A percentile compares a stretch with the other conserved stretches of the same genome.
Evolutionary conservation across 2,329 filamentous ascomycete species (phyloP).

Genomic region (Ceratocystis diversiconidia): DNA sequence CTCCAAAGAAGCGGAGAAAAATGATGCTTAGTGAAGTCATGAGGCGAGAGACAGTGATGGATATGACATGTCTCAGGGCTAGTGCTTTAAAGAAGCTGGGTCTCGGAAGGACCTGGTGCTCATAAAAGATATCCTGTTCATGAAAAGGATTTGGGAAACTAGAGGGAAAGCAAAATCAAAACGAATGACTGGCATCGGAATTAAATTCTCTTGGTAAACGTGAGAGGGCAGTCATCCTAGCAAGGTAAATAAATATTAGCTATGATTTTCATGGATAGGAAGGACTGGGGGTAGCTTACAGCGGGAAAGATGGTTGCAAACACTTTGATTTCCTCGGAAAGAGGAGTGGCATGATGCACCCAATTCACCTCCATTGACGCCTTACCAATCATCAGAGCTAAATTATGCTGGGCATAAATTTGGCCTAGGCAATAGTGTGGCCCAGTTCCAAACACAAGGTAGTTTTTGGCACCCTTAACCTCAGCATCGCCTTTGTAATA

Average conservation of each 20-base stretch:
- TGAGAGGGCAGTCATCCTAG: conserved; percentile 71
- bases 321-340: conserved; percentile 90
- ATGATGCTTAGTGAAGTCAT: too few species aligned
- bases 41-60: too few species aligned
- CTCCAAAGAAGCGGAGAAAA: too few species aligned
- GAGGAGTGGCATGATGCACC: conserved; percentile 71
- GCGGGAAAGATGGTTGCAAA: conserved; percentile 97
- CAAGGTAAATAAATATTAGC: conserved; percentile 21
- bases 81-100: too few species aligned
- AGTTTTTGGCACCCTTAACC: conserved; percentile 79
- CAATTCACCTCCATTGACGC: conserved; percentile 77
- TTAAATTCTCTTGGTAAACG: conserved; percentile 40
- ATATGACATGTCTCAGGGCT: too few species aligned
- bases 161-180: not conserved
- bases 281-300: conserved; percentile 39
- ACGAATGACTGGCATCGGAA: not conserved
- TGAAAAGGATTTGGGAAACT: not conserved
- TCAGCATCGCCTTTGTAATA: conserved; percentile 87
- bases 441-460: conserved; percentile 86
- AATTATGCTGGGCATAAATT: conserved; percentile 75
- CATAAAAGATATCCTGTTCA: not conserved
- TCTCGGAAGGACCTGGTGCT: too few species aligned
- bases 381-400: conserved; percentile 83
- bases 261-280: not conserved
- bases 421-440: conserved; percentile 95